Evolutionary conservation across 78 protist genomes (phyloP).

Genomic region (Tieghemostelium lacteum): DNA sequence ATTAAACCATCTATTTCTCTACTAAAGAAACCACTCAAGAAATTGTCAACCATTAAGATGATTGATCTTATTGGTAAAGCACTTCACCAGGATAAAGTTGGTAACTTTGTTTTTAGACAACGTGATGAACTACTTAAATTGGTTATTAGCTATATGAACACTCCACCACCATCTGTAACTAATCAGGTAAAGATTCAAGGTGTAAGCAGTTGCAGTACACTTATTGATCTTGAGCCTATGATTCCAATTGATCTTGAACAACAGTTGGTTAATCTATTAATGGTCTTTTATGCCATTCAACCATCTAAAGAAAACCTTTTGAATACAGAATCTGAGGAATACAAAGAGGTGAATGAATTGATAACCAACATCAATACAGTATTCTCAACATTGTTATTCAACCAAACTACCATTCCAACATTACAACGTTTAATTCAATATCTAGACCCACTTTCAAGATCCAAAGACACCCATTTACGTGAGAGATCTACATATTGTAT

Average conservation of each 20-base stretch:
- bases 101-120: slow-evolving; percentile 46
- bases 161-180: slow-evolving; percentile 47
- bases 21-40: slow-evolving; percentile 51
- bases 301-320: neutral
- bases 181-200: slow-evolving; percentile 44
- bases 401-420: slow-evolving; percentile 41
- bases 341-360: slow-evolving; percentile 17
- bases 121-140: slow-evolving; percentile 67
- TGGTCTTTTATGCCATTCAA: slow-evolving; percentile 17
- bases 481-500: slow-evolving; percentile 68
- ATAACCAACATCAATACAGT: slow-evolving; percentile 32
- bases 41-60: slow-evolving; percentile 70
- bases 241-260: slow-evolving; percentile 66
- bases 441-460: slow-evolving; percentile 66
- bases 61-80: slow-evolving; percentile 82
- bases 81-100: slow-evolving; percentile 50
- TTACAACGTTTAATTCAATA: slow-evolving; percentile 47
- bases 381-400: slow-evolving; percentile 59
- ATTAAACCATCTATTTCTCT: slow-evolving; percentile 58
- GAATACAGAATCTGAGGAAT: slow-evolving; percentile 2
- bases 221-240: slow-evolving; percentile 55
- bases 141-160: slow-evolving; percentile 56
- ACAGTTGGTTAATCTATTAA: neutral
- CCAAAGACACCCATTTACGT: slow-evolving; percentile 61
- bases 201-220: slow-evolving; percentile 49